Evolutionary conservation across 2,329 filamentous ascomycete genomes (phyloP), one percentile per base, ranked within the genome.

Genomic region (Scytalidium lignicola): DNA sequence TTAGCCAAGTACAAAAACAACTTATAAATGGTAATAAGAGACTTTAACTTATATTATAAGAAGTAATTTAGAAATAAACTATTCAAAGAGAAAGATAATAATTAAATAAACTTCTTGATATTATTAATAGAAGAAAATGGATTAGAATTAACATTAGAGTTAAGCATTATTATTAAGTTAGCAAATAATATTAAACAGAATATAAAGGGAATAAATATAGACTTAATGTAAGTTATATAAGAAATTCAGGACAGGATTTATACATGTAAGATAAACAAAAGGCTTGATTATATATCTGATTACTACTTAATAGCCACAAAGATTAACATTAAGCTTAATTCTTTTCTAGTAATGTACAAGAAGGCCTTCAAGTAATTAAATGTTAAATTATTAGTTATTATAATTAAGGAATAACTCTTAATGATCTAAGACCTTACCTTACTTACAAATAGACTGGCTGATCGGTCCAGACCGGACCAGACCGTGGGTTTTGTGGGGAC

Each of bases 271-370:
- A 20, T 21, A 19, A 13, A 37, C 6, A 5, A 37, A 5, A 17
- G 4, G 6, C 15, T 58, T 4, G 54, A 59, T 39, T 51, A 60
- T 46, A 45, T 56, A 49, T 60, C 56, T 12, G 52, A 60, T 46
- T 48, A 61, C 45, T 49, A 60, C 3, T 56, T 53, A 5, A 59
- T 61, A 15, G 51, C 50, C 41, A 61, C 52, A 10, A 29, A 9
- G 17, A 13, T 48, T 10, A 20, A 48, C 42, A 4, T 28, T 4
- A 37, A 48, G n/a, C 20, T 26, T 6, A 10, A 26, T 6, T 10
- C 23, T 10, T 10, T 15, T 12, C 6, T 4, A 32, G 15, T 7
- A n/a, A 37, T 5, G 5, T 5, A 37, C 18, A 9, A n/a, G 20
- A 10, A 45, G 20, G 9, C 7, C 12, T 45, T 32, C 17, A 45